Evolutionary conservation across 495 filamentous ascomycete species (phyloP).

Genomic region (Glonium stellatum): DNA sequence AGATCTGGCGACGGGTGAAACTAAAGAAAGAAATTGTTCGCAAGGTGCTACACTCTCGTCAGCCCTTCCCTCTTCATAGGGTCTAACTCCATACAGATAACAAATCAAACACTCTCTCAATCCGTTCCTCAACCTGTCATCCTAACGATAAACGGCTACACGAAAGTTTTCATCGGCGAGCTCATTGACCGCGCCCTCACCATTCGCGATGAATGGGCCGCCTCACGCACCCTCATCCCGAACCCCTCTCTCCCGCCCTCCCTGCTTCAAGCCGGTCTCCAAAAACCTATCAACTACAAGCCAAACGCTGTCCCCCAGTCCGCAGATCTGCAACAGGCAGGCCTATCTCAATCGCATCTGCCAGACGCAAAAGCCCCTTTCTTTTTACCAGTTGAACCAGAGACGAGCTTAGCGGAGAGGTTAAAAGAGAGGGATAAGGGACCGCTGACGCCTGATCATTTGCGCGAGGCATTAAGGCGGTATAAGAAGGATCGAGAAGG

Average conservation of each 20-base stretch:
- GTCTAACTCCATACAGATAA: conserved; percentile 45
- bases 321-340: conserved; percentile 6
- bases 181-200: conserved; percentile 73
- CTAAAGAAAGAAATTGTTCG: conserved; percentile 47
- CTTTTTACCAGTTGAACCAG: conserved; percentile 9
- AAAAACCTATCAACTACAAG: conserved; percentile 11
- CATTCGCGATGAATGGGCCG: conserved; percentile 72
- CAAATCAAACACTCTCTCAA: conserved; percentile 84
- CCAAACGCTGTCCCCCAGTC: conserved; percentile 3
- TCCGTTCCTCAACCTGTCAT: conserved; percentile 74
- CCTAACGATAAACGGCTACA: conserved; percentile 69
- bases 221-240: conserved; percentile 33
- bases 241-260: conserved; percentile 23
- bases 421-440: conserved; percentile 45
- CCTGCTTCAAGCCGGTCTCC: conserved; percentile 20
- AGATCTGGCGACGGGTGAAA: conserved; percentile 63
- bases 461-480: conserved; percentile 70
- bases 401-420: conserved; percentile 29
- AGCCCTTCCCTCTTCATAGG: background rate
- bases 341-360: background rate
- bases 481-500: conserved; percentile 58
- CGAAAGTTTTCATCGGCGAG: conserved; percentile 78
- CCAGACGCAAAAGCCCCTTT: background rate
- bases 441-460: conserved; percentile 72
- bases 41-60: conserved; percentile 37